Evolutionary conservation across 2,329 filamentous ascomycete genomes (phyloP), one percentile per base, ranked within the genome.

Genomic region (Coniosporium tulheliwenetii): DNA sequence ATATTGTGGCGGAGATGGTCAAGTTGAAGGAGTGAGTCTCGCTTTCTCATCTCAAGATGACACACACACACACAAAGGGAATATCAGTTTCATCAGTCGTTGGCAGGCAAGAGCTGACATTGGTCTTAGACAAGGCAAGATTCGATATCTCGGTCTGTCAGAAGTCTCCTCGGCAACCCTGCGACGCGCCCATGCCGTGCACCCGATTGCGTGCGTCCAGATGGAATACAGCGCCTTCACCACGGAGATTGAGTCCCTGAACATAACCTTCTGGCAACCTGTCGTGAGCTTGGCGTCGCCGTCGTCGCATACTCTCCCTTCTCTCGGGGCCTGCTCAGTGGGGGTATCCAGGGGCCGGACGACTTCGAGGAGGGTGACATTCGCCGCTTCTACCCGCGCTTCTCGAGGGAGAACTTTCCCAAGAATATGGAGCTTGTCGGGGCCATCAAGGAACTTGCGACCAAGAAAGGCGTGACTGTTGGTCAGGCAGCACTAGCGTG

Each of bases 211-310:
- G 4, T 66, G 65, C 8, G 64, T 69, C n/a, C 69, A 76, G 54
- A 60, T 71, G 38, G 71, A 73, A 47, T 73, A 69, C 52, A 66
- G 60, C 2, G 61, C 65, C 1, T 72, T 71, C 47, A 57, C 58
- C 1, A 52, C 62, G 5, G 67, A 71, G 34, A 70, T 74, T 36
- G 70, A 75, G 44, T 53, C 52, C 47, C 47, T 44, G 58, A 43
- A 40, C 60, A 56, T 2, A 46, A 63, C 33, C 50, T 70, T 13
- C 54, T 68, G 3, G 52, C 58, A 16, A 61, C 66, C 2, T 65
- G 63, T 42, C 61, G 66, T 2, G 66, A 70, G 46, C 60, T 73
- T 5, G 70, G 63, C 4, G 55, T 64, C 5, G 55, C 59, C 30
- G 46, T 63, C 29, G 56, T 66, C 1, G 59, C 61, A 4, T 64